A percentile compares a stretch with the other conserved stretches of the same genome.
phyloP scores from a whole-genome alignment of 768 basidiomycete genomes.

The Clitopilus passeckerianus region DNA sequence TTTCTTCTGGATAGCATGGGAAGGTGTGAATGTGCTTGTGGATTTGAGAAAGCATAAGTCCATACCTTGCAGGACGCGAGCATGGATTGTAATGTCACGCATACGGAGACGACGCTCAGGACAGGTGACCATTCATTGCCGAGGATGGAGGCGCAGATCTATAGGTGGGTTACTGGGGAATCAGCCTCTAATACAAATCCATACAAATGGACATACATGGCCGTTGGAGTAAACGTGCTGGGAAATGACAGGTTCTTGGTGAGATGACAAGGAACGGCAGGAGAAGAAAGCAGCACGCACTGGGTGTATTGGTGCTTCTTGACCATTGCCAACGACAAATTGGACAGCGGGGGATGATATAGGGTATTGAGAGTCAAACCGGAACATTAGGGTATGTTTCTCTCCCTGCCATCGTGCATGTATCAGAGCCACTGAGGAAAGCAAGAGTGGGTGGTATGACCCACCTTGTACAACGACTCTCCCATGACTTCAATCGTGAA shows the following conservation, averaged over 20 bases:
- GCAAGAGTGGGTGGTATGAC: conserved; percentile 5
- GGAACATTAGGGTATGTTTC: conserved; percentile 72
- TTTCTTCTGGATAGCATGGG: conserved; percentile 25
- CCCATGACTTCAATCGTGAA: conserved; percentile 83
- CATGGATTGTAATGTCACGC: conserved; percentile 89
- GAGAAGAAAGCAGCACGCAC: conserved; percentile 39
- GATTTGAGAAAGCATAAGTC: background rate
- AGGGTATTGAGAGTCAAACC: conserved; percentile 78
- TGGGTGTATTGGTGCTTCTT: conserved; percentile 73
- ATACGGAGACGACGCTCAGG: conserved; percentile 76
- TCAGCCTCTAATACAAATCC: conserved; percentile 2
- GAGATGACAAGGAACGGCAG: background rate
- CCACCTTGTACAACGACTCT: conserved; percentile 71
- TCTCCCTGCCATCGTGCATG: conserved; percentile 47
- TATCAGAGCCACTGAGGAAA: background rate
- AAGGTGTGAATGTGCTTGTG: background rate
- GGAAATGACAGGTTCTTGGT: conserved; percentile 6
- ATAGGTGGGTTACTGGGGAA: background rate
- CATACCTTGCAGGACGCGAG: conserved; percentile 84
- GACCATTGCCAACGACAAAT: conserved; percentile 65
- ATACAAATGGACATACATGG: conserved; percentile 45
- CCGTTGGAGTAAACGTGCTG: conserved; percentile 88
- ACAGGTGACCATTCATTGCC: conserved; percentile 90
- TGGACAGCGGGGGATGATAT: conserved; percentile 87
- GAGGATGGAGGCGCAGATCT: conserved; percentile 90